These are phyloP conservation scores for Blastomyces percursus DNA, from an alignment of 2,329 filamentous ascomycete genomes.

Conservation along the genomic window DNA sequence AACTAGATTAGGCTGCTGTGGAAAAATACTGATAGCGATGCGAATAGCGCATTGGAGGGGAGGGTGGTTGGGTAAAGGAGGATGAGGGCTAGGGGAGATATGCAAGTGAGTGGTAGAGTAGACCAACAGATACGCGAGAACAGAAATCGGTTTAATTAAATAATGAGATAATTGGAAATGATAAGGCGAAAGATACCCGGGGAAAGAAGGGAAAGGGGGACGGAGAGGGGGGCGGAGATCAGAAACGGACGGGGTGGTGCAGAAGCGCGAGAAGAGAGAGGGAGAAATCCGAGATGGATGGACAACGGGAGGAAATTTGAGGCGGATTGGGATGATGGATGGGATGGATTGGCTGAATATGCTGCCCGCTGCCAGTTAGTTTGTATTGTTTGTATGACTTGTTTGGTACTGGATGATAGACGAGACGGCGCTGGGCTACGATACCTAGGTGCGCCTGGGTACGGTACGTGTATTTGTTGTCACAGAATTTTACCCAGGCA, in stretches of 20 bases:
- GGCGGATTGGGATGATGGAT: background rate
- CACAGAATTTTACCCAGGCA: background rate
- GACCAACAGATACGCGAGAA: background rate
- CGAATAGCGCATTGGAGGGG: constrained; percentile 7
- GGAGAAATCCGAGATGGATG: background rate
- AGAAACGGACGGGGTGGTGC: background rate
- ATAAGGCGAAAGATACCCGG: background rate
- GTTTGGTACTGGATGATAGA: no score
- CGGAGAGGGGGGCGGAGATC: background rate
- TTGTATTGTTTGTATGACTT: no score
- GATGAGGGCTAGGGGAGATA: background rate
- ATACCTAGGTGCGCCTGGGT: background rate
- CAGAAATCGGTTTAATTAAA: background rate
- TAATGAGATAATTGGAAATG: background rate
- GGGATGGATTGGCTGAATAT: background rate
- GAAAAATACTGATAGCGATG: constrained; percentile 6
- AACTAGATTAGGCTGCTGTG: background rate
- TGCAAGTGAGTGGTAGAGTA: background rate
- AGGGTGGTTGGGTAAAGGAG: constrained; percentile 13
- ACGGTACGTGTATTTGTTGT: background rate
- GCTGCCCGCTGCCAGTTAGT: no score
- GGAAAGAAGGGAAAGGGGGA: background rate
- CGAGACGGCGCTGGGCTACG: background rate
- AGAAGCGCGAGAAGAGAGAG: background rate
- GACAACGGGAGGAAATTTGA: background rate